Conservation (phyloP, 345 rosid genomes). For the Eucalyptus sp. region DNA sequence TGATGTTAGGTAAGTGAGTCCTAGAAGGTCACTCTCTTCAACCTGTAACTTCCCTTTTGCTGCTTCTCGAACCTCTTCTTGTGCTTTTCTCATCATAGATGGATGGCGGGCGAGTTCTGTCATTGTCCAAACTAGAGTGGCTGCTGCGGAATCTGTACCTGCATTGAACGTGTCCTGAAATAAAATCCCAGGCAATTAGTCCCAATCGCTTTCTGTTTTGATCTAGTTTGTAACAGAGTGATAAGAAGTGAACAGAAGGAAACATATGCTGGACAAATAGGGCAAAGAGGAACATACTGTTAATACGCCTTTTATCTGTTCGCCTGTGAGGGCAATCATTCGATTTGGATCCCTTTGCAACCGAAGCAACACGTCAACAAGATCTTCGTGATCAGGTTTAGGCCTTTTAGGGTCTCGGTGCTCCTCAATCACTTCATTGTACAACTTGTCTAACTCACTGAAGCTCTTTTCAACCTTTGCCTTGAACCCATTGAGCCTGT, state of each 20-base stretch:
- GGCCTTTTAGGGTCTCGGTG: constrained; percentile 14
- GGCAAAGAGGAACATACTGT: neutral
- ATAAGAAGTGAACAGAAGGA: neutral
- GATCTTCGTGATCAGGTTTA: constrained; percentile 12
- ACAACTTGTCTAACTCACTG: constrained; percentile 16
- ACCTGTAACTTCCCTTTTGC: constrained; percentile 1
- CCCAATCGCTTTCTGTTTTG: neutral
- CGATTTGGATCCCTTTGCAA: constrained; percentile 9
- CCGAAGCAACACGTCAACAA: constrained; percentile 22
- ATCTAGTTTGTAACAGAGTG: neutral
- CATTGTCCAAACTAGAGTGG: constrained; percentile 26
- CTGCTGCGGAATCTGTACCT: constrained; percentile 22
- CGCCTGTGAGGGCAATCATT: neutral
- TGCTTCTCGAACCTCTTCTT: constrained; percentile 14
- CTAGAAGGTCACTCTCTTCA: constrained; percentile 15
- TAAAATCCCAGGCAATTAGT: neutral
- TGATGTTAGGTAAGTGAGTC: constrained; percentile 10
- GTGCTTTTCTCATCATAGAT: constrained; percentile 7
- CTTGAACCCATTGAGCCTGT: constrained; percentile 21
- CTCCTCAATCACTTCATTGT: constrained; percentile 11
- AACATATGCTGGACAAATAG: neutral
- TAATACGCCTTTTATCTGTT: constrained; percentile 16
- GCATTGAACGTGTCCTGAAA: constrained; percentile 32
- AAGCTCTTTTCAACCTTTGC: constrained; percentile 9
- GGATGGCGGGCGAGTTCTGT: constrained; percentile 22